Percentiles rank a stretch among this genome's conserved stretches.
Evolutionary conservation across 805 yeast genomes (phyloP).

Genomic region (Hanseniaspora hatyaiensis): DNA sequence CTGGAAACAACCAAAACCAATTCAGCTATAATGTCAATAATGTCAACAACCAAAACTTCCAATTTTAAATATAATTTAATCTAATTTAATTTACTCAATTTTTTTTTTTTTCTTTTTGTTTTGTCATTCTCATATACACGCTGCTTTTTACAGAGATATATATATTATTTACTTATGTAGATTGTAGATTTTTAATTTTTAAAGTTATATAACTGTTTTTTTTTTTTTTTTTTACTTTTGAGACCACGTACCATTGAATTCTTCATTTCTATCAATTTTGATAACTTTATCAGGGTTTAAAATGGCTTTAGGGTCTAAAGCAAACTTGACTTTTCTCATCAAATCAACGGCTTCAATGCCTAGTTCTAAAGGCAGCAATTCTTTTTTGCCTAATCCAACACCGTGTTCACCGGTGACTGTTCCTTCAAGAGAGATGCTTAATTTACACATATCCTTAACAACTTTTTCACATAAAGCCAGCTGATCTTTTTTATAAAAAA

Average conservation of each 20-base stretch:
- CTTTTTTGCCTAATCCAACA: slow-evolving; percentile 69
- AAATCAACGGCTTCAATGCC: slow-evolving; percentile 54
- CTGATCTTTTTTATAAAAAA: slow-evolving; percentile 48
- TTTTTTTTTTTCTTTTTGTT: slow-evolving; percentile 4
- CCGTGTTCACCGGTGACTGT: slow-evolving; percentile 91
- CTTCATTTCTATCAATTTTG: slow-evolving; percentile 47
- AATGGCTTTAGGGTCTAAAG: slow-evolving; percentile 63
- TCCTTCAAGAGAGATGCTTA: slow-evolving; percentile 64
- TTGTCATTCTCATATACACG: too few relatives aligned
- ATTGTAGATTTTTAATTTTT: too few relatives aligned
- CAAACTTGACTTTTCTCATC: slow-evolving; percentile 64
- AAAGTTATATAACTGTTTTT: not conserved
- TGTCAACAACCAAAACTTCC: slow-evolving; percentile 34
- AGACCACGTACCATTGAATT: slow-evolving; percentile 9
- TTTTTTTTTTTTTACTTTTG: not conserved
- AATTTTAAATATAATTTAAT: slow-evolving; percentile 24
- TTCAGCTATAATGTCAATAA: slow-evolving; percentile 75
- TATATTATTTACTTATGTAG: too few relatives aligned
- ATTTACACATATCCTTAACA: slow-evolving; percentile 56
- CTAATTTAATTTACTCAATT: not conserved
- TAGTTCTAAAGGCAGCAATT: slow-evolving; percentile 48
- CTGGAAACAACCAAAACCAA: slow-evolving; percentile 55
- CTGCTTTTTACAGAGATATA: too few relatives aligned
- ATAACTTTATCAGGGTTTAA: slow-evolving; percentile 75
- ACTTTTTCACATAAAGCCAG: slow-evolving; percentile 41